phyloP scores from a whole-genome alignment of 1,139 yeast species.

The Taphrina pruni region DNA sequence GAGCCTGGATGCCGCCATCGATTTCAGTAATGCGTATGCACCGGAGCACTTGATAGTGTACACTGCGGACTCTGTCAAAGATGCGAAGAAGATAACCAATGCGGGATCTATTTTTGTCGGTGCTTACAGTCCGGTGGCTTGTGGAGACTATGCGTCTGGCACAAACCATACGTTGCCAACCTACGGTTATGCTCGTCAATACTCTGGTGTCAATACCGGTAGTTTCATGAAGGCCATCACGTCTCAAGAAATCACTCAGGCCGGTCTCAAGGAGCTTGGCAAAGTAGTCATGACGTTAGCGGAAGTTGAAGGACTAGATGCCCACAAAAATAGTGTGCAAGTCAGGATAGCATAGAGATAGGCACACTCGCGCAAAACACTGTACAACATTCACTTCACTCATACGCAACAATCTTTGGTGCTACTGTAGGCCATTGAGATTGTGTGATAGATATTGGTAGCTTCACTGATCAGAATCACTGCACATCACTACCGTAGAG shows the following conservation, averaged over 20 bases:
- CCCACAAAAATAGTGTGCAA: slow-evolving; percentile 94
- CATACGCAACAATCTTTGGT: not conserved
- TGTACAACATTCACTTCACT: not conserved
- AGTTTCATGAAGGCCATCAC: slow-evolving; percentile 96
- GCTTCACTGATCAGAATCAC: too few species aligned
- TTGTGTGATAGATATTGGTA: too few species aligned
- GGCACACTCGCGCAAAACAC: not conserved
- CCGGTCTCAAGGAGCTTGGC: slow-evolving; percentile 86
- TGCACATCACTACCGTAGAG: not conserved
- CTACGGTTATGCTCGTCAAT: slow-evolving; percentile 96
- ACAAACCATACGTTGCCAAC: slow-evolving; percentile 81
- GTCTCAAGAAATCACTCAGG: slow-evolving; percentile 82
- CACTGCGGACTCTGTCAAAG: slow-evolving; percentile 73
- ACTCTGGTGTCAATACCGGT: slow-evolving; percentile 94
- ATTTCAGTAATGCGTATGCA: slow-evolving; percentile 85
- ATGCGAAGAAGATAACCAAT: slow-evolving; percentile 76
- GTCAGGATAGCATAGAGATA: slow-evolving; percentile 62
- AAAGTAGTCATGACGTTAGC: slow-evolving; percentile 96
- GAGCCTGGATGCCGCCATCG: slow-evolving; percentile 75
- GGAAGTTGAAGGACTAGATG: slow-evolving; percentile 95
- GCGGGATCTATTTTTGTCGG: slow-evolving; percentile 98
- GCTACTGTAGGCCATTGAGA: too few species aligned
- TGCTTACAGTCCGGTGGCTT: slow-evolving; percentile 92
- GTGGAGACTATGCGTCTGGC: slow-evolving; percentile 85
- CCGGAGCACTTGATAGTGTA: slow-evolving; percentile 97